These are phyloP conservation scores for Candida lessepsii DNA, from an alignment of 805 yeast genomes.

Conservation along the genomic window DNA sequence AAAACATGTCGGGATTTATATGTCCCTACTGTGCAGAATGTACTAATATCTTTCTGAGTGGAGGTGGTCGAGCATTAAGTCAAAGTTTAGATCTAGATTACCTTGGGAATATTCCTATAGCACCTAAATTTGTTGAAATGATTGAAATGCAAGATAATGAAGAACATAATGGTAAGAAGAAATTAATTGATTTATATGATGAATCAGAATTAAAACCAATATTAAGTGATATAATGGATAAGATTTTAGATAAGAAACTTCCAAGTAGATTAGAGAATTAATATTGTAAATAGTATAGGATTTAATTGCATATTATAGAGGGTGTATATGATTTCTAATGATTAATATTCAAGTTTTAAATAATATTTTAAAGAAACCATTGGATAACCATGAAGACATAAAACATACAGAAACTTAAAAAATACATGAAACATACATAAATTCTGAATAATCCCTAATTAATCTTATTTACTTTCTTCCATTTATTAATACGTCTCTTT, in stretches of 20 bases:
- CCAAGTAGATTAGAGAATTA: constrained; percentile 20
- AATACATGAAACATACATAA: no score
- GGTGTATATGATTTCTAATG: no score
- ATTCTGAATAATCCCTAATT: not conserved
- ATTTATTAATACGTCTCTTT: constrained; percentile 64
- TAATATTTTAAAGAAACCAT: no score
- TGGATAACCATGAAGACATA: no score
- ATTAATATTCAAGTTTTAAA: no score
- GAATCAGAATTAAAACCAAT: constrained; percentile 35
- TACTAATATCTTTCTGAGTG: constrained; percentile 87
- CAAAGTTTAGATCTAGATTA: constrained; percentile 58
- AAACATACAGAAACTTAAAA: no score
- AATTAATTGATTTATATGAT: constrained; percentile 35
- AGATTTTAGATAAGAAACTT: constrained; percentile 29
- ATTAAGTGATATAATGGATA: constrained; percentile 35
- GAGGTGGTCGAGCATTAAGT: constrained; percentile 85
- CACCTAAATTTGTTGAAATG: constrained; percentile 84
- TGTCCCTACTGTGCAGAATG: constrained; percentile 94
- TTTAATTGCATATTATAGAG: not conserved
- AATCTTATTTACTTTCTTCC: constrained; percentile 53
- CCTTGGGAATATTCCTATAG: constrained; percentile 89
- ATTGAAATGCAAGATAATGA: constrained; percentile 61
- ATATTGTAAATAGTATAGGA: not conserved
- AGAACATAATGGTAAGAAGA: constrained; percentile 20
- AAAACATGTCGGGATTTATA: constrained; percentile 94